Evolutionary conservation across 2,329 filamentous ascomycete genomes (phyloP).

Genomic region (Phyllosticta citribraziliensis): DNA sequence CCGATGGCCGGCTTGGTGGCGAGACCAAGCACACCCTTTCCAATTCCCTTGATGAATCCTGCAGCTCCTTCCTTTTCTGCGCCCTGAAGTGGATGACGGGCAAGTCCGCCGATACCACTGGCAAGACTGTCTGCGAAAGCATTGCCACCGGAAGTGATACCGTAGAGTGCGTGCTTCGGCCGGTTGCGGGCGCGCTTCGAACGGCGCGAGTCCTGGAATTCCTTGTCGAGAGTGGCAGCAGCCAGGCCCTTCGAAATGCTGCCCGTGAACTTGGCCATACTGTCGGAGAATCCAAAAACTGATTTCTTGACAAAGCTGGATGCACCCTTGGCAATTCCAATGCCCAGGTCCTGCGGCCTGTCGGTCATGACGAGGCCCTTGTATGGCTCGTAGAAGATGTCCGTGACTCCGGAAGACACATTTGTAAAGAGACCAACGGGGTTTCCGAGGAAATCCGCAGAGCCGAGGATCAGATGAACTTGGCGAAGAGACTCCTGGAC

Average conservation of each 20-base stretch:
- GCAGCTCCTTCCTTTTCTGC: constrained; percentile 90
- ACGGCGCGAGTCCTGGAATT: constrained; percentile 91
- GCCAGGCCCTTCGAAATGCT: constrained; percentile 94
- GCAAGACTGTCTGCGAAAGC: constrained; percentile 88
- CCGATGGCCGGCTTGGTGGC: constrained; percentile 96
- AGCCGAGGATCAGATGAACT: constrained; percentile 93
- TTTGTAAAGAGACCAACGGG: constrained; percentile 97
- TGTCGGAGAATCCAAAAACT: constrained; percentile 94
- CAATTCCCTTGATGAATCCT: constrained; percentile 95
- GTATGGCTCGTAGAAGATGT: constrained; percentile 99
- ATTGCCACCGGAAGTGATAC: constrained; percentile 90
- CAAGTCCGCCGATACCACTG: constrained; percentile 86
- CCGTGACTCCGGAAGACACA: constrained; percentile 89
- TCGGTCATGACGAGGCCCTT: constrained; percentile 96
- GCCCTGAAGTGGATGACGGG: constrained; percentile 86
- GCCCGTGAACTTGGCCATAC: constrained; percentile 94
- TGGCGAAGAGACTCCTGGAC: constrained; percentile 93
- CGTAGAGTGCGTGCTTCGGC: constrained; percentile 94
- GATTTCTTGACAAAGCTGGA: constrained; percentile 98
- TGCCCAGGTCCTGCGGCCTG: constrained; percentile 84
- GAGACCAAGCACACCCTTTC: constrained; percentile 87
- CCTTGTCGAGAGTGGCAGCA: constrained; percentile 92
- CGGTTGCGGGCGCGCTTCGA: constrained; percentile 89
- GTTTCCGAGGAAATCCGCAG: constrained; percentile 94
- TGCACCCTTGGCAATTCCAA: constrained; percentile 92